These are phyloP conservation scores for Reticulascus tulasneorum DNA, from an alignment of 2,329 filamentous ascomycete genomes.

Conservation along the genomic window DNA sequence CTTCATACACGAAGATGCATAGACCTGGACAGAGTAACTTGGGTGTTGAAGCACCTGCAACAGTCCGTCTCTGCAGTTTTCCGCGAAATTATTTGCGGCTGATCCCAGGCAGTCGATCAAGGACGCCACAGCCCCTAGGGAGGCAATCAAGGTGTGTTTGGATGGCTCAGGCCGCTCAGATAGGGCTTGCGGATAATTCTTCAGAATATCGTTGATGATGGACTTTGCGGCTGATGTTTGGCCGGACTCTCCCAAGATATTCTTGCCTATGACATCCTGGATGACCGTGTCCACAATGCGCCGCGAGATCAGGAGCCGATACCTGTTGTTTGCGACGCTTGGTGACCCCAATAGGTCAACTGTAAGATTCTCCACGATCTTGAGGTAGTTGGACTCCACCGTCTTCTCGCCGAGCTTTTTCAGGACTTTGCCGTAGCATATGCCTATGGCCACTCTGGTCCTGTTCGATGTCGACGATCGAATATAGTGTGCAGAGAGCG, in stretches of 20 bases:
- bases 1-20: conserved; percentile 81
- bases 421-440: conserved; percentile 82
- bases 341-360: conserved; percentile 73
- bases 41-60: conserved; percentile 90
- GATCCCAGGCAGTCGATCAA: conserved; percentile 79
- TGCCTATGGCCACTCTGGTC: conserved; percentile 74
- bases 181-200: conserved; percentile 87
- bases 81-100: conserved; percentile 73
- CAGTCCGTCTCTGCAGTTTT: conserved; percentile 79
- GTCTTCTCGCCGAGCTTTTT: conserved; percentile 73
- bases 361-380: conserved; percentile 77
- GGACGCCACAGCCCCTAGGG: conserved; percentile 74
- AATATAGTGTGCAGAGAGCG: conserved; percentile 77
- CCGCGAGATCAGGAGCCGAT: conserved; percentile 78
- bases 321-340: conserved; percentile 77
- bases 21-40: conserved; percentile 92
- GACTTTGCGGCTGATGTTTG: conserved; percentile 78
- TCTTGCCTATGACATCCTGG: conserved; percentile 75
- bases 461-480: conserved; percentile 74
- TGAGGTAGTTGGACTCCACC: conserved; percentile 78
- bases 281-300: conserved; percentile 81
- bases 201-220: conserved; percentile 82
- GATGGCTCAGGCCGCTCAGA: conserved; percentile 84
- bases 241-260: conserved; percentile 83
- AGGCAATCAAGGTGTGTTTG: conserved; percentile 77